phyloP scores from a whole-genome alignment of 257 asterid species.

The Nicotiana noctiflora region DNA sequence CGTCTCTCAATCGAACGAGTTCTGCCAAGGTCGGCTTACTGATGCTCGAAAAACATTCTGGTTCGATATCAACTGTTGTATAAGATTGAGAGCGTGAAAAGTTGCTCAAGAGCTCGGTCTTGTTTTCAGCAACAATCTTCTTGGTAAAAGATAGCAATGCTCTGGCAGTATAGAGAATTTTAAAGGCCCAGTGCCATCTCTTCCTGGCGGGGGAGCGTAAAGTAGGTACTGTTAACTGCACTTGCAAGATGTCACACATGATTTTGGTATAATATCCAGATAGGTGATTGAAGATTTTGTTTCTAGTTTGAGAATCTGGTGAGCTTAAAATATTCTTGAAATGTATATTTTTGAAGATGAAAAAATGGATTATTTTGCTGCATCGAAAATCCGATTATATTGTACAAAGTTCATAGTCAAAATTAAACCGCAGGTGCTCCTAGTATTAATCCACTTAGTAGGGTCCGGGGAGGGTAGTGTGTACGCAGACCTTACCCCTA shows the following conservation, averaged over 20 bases:
- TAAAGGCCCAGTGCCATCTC: background rate
- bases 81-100: slow-evolving; percentile 11
- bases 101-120: background rate
- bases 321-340: background rate
- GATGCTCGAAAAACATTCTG: background rate
- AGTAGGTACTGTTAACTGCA: background rate
- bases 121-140: background rate
- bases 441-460: no score
- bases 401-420: background rate
- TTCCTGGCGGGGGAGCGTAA: background rate
- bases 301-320: background rate
- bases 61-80: slow-evolving; percentile 23
- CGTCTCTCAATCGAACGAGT: slow-evolving; percentile 14
- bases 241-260: slow-evolving; percentile 1
- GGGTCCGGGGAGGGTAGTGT: no score
- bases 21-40: background rate
- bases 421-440: background rate
- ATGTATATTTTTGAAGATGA: background rate
- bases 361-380: background rate
- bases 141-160: slow-evolving; percentile 6
- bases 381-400: background rate
- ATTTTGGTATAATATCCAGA: background rate
- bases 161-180: background rate
- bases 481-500: no score
- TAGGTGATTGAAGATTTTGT: background rate